phyloP scores from a whole-genome alignment of 78 protist genomes.

The Chrysochromulina tobinii region DNA sequence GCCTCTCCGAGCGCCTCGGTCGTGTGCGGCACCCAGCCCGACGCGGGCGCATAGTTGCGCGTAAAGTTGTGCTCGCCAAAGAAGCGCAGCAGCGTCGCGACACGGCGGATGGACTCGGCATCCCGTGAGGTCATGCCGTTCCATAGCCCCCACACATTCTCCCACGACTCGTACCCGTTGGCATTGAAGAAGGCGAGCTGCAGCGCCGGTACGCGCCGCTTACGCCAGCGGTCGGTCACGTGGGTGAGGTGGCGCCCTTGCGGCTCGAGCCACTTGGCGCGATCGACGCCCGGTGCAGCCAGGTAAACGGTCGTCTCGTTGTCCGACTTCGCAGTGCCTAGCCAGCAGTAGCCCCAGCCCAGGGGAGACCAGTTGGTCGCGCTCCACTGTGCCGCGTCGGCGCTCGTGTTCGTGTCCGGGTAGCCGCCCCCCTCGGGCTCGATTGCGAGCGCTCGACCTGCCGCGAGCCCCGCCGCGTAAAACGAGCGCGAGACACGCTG shows the following conservation, averaged over 20 bases:
- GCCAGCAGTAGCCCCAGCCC: neutral
- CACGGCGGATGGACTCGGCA: constrained; percentile 27
- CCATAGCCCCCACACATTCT: constrained; percentile 57
- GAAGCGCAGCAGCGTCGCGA: constrained; percentile 30
- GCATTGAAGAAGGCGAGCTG: constrained; percentile 45
- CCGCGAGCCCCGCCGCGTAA: too few species aligned
- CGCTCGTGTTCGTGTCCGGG: too few species aligned
- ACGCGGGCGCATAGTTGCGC: too few species aligned
- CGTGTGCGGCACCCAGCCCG: too few species aligned
- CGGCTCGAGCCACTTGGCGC: neutral
- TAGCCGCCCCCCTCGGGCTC: neutral
- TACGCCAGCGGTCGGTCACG: constrained; percentile 42
- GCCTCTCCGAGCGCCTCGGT: too few species aligned
- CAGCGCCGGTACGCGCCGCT: neutral
- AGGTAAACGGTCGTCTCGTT: neutral
- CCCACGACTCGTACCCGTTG: constrained; percentile 38
- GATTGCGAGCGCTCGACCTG: too few species aligned
- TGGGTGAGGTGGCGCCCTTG: neutral
- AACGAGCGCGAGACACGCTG: too few species aligned
- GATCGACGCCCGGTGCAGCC: neutral
- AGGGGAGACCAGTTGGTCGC: neutral
- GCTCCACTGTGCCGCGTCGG: neutral
- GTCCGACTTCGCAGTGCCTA: neutral
- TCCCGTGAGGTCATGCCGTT: constrained; percentile 36
- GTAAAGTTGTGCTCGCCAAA: neutral